A percentile compares a stretch with the other conserved stretches of the same genome.
Evolutionary conservation across 2,329 filamentous ascomycete species (phyloP).

Genomic region (Paecilomyces dactylethromorphus): DNA sequence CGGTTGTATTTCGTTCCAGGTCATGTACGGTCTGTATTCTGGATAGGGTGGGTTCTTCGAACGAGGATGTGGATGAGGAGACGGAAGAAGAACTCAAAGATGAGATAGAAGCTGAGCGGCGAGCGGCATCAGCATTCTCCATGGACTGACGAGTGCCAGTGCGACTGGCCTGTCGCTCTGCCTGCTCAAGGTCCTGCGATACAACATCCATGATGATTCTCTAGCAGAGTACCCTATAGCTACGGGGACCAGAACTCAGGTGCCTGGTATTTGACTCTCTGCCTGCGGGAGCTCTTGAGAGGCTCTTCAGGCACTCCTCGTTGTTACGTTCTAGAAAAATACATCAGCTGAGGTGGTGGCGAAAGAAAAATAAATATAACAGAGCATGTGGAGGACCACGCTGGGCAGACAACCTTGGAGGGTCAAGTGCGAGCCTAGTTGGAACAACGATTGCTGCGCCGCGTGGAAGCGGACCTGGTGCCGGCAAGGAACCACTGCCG

Average conservation of each 20-base stretch:
- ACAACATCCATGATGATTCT: constrained; percentile 27
- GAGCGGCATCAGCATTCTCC: constrained; percentile 5
- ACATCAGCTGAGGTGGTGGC: background rate
- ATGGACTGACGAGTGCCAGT: constrained; percentile 9
- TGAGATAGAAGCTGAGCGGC: constrained; percentile 12
- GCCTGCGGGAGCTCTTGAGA: background rate
- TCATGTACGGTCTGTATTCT: constrained; percentile 27
- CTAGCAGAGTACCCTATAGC: background rate
- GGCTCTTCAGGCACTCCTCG: background rate
- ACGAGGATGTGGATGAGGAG: constrained; percentile 14
- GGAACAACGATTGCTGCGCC: background rate
- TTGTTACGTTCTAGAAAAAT: background rate
- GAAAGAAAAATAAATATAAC: background rate
- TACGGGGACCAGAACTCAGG: background rate
- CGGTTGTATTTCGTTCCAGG: constrained; percentile 32
- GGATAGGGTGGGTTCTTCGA: constrained; percentile 18
- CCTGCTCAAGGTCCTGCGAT: constrained; percentile 31
- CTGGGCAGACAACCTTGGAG: background rate
- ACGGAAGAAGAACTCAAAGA: constrained; percentile 16
- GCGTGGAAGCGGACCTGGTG: background rate
- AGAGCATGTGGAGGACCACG: background rate
- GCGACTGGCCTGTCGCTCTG: constrained; percentile 21
- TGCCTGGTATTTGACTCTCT: background rate
- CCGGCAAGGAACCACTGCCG: background rate
- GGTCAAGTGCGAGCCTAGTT: background rate